A percentile compares a stretch with the other conserved stretches of the same genome.
These are phyloP conservation scores for Colletotrichum sp. DNA, from an alignment of 2,329 filamentous ascomycete species.

Conservation along the genomic window DNA sequence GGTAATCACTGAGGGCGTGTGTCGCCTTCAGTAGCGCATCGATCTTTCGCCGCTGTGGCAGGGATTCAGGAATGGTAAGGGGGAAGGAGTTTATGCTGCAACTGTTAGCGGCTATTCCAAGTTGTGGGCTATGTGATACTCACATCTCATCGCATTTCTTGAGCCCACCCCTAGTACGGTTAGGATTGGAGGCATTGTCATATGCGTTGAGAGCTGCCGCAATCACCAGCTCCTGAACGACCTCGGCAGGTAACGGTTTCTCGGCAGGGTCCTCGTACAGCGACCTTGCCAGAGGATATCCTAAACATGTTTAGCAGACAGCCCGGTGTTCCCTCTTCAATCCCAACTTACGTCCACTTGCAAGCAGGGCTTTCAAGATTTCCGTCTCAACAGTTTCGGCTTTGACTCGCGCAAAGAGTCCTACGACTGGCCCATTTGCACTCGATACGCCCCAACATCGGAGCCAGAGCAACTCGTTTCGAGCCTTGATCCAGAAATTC, in stretches of 20 bases:
- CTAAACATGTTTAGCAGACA: constrained; percentile 38
- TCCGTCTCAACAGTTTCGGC: constrained; percentile 71
- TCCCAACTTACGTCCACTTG: constrained; percentile 58
- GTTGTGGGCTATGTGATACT: constrained; percentile 28
- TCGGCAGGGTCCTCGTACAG: constrained; percentile 62
- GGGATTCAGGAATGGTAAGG: constrained; percentile 56
- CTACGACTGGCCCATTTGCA: constrained; percentile 54
- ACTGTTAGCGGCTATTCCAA: constrained; percentile 24
- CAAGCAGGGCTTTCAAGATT: constrained; percentile 71
- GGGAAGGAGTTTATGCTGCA: constrained; percentile 68
- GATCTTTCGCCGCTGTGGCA: constrained; percentile 56
- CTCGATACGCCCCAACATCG: constrained; percentile 68
- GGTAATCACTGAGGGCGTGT: constrained; percentile 77
- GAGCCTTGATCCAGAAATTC: constrained; percentile 64
- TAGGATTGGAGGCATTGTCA: constrained; percentile 83
- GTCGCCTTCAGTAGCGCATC: constrained; percentile 74
- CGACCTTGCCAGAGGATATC: constrained; percentile 66
- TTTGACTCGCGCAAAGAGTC: constrained; percentile 66
- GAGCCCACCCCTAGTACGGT: constrained; percentile 75
- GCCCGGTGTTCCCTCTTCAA: background rate
- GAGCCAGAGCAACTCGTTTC: constrained; percentile 74
- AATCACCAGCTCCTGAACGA: constrained; percentile 66
- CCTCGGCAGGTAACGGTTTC: constrained; percentile 50
- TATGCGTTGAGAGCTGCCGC: constrained; percentile 72
- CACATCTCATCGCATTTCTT: constrained; percentile 80